Percentiles rank a stretch among this genome's conserved stretches.
phyloP scores from a whole-genome alignment of 2,329 filamentous ascomycete species.

The Coleophoma crateriformis region DNA sequence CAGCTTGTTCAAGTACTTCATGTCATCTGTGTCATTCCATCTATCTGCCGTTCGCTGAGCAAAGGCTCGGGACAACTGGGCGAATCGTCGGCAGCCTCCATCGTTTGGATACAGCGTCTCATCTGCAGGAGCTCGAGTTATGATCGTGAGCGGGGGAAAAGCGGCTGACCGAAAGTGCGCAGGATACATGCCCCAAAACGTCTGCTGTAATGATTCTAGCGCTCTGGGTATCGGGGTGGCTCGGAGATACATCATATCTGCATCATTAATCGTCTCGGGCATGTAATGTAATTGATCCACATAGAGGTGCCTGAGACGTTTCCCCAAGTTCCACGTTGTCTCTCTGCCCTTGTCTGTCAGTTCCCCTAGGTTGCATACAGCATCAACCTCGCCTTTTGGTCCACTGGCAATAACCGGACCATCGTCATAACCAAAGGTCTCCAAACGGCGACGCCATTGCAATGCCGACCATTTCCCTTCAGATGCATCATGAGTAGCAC shows the following conservation, averaged over 20 bases:
- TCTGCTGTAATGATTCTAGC: constrained; percentile 71
- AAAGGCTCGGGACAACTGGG: constrained; percentile 63
- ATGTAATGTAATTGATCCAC: constrained; percentile 71
- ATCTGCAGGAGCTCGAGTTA: constrained; percentile 58
- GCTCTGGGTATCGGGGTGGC: constrained; percentile 71
- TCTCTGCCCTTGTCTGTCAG: constrained; percentile 70
- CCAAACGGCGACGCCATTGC: constrained; percentile 67
- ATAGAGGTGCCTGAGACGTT: constrained; percentile 65
- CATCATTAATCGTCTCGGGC: constrained; percentile 47
- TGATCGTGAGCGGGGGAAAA: constrained; percentile 59
- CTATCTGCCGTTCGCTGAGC: constrained; percentile 64
- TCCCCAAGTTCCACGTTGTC: constrained; percentile 65
- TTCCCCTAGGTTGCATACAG: constrained; percentile 73
- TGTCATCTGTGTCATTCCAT: constrained; percentile 75
- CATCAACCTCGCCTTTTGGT: constrained; percentile 65
- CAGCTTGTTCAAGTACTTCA: constrained; percentile 73
- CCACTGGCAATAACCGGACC: constrained; percentile 66
- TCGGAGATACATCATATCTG: constrained; percentile 65
- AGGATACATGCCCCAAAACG: constrained; percentile 72
- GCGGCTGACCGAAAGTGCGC: constrained; percentile 37
- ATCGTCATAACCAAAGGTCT: constrained; percentile 71
- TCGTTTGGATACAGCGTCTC: constrained; percentile 82
- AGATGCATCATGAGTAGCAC: constrained; percentile 49
- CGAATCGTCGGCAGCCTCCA: constrained; percentile 66
- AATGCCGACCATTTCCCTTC: constrained; percentile 26